Base-by-base conservation (phyloP, 2,329 filamentous ascomycete genomes). In the Botryotinia globosa region DNA sequence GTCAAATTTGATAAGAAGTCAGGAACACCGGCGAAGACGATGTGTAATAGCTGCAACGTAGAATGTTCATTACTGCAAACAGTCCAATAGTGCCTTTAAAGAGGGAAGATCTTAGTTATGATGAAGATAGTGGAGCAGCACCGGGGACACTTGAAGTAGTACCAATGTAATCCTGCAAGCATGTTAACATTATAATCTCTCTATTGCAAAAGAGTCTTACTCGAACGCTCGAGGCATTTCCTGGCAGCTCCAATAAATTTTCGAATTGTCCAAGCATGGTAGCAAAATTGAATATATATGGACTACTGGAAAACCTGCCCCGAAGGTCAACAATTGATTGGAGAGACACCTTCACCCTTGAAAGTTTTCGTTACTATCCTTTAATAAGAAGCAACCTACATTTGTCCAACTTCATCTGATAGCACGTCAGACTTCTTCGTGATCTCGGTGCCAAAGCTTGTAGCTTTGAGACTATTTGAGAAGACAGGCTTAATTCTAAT, bases 351-450 rank as follows among this genome's bases (percentile, higher is more conserved):
- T n/a, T 42, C 37, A 37, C 59, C 16, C 25, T 8, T 25, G 14
- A 42, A n/a, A 29, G 37, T 42, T 4, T n/a, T 29, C 59, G 25
- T 62, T 62, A n/a, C 6, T 14, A 62, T 29, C 37, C 22, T 62
- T 8, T 20, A 56, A 68, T 32, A 42, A 39, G 16, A 56, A 56
- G 18, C 37, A 42, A n/a, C 51, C 5, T 59, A 61, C 51, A 20
- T 67, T 51, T 72, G 62, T 39, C 69, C 69, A 59, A 72, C 62
- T 59, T 67, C 69, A 37, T 67, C 69, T 9, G 20, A 25, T 25
- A 45, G 29, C 12, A 59, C 29, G 51, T 59, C 48, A 61, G 62
- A 65, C 25, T 22, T 67, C 42, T 32, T 8, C 6, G 18, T 66
- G 16, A 72, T 39, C 48, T 72, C 69, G 16, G 58, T 39, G 39